Evolutionary conservation across 352 stramenopile species (phyloP), one percentile per base, ranked within the genome.

Genomic region (Globisporangium recalcitrans): DNA sequence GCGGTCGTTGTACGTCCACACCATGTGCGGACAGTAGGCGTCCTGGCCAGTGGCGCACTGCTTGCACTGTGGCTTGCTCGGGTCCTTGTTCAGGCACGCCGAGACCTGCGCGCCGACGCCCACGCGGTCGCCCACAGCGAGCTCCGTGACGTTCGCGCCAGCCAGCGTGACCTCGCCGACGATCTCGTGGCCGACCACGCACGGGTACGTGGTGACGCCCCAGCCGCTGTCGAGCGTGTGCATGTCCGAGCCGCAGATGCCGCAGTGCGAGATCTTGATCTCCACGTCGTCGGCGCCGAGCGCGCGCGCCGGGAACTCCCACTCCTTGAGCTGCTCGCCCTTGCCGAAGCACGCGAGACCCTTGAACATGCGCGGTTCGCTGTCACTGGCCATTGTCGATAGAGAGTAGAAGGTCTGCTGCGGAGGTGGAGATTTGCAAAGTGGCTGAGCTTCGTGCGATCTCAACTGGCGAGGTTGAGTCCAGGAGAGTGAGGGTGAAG

Each of bases 1-100:
- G n/a, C n/a, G n/a, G n/a, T n/a, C 52, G 68, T 84, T 83, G 71
- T 93, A 91, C 1, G 81, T 93, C 29, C 49, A 56, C 22, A 84
- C 69, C 19, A 55, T 53, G 60, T 66, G 60, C 5, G 14, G 46
- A 60, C 89, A 97, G 60, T 86, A 80, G 24, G 89, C 61, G 61
- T 97, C 80, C 11, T 70, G 21, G 21, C 79, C 78, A 16, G 44
- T 49, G 46, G 76, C 58, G 64, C 88, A 97, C 29, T 80, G 53
- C 13, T 78, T 71, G 72, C 88, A 97, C 13, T n/a, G n/a, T n/a
- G 65, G 40, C 40, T 21, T 19, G 19, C 24, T 24, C 19, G 40
- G 40, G 42, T 49, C n/a, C 42, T 49, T 49, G 42, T 49, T 49
- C 42, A 49, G 42, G 9, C 42, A 49, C 42, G 42, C 42, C 42